Conservation (phyloP, 1,139 yeast species). For the Blastobotrys persicus region DNA sequence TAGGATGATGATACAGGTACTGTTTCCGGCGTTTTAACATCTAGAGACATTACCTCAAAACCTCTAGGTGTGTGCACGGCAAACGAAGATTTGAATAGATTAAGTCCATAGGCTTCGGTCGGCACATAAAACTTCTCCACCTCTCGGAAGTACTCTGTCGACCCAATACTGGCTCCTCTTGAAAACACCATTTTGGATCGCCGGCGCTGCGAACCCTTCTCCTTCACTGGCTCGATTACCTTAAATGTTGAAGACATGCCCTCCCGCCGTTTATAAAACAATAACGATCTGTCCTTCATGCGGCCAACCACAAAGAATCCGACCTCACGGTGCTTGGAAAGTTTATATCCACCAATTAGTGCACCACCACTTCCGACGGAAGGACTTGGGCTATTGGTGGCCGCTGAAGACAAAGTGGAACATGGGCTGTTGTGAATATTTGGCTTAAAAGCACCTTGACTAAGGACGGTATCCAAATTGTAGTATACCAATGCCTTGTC, state of each 20-base stretch:
- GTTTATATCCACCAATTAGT: conserved; percentile 28
- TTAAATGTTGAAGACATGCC: conserved; percentile 35
- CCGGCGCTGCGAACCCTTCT: conserved; percentile 39
- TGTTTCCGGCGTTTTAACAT: conserved; percentile 55
- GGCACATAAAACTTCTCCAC: conserved; percentile 36
- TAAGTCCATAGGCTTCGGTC: conserved; percentile 35
- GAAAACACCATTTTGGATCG: conserved; percentile 33
- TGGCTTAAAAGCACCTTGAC: conserved; percentile 21
- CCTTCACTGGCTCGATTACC: conserved; percentile 48
- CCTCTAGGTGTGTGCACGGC: conserved; percentile 70
- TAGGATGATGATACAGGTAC: conserved; percentile 47
- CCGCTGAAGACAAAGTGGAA: conserved; percentile 1
- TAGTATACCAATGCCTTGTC: conserved; percentile 61
- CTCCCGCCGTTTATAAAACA: conserved; percentile 42
- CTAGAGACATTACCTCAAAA: conserved; percentile 63
- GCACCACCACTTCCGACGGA: neutral
- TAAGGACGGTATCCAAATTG: conserved; percentile 46
- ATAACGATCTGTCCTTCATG: conserved; percentile 57
- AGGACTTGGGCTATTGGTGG: neutral
- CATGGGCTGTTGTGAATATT: conserved; percentile 1
- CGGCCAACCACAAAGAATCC: conserved; percentile 60
- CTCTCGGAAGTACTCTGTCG: conserved; percentile 40
- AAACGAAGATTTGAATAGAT: conserved; percentile 45
- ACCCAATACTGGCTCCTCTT: conserved; percentile 25
- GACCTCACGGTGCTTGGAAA: conserved; percentile 41